Conservation (phyloP, 2,329 filamentous ascomycete species). For the Ascochyta rabiei region DNA sequence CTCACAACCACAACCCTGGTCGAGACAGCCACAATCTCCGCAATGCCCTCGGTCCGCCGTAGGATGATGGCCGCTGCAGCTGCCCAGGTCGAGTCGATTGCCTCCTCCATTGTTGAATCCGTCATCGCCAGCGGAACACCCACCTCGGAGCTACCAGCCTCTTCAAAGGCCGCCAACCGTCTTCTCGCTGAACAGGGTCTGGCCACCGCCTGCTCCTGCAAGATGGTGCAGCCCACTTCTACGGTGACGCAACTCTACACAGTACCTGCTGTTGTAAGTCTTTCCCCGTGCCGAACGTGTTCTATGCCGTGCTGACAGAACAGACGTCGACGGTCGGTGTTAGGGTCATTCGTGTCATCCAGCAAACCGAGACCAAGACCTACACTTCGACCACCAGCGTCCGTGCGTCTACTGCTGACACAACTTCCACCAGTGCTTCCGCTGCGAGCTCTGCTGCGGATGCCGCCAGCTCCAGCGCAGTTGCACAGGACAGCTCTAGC, state of each 20-base stretch:
- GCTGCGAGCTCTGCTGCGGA: neutral
- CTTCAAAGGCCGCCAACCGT: conserved; percentile 20
- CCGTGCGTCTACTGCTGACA: neutral
- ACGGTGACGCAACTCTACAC: conserved; percentile 35
- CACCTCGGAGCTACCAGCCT: conserved; percentile 8
- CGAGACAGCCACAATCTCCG: conserved; percentile 28
- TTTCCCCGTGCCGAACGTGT: neutral
- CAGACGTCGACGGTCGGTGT: conserved; percentile 26
- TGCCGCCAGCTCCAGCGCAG: neutral
- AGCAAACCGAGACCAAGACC: conserved; percentile 16
- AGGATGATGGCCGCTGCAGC: conserved; percentile 22
- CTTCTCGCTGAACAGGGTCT: conserved; percentile 29
- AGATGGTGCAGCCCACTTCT: conserved; percentile 36
- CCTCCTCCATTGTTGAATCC: conserved; percentile 28
- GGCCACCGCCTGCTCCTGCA: conserved; percentile 40
- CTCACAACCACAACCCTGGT: conserved; percentile 32
- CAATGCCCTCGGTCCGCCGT: conserved; percentile 16
- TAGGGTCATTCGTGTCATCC: conserved; percentile 16
- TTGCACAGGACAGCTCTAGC: neutral
- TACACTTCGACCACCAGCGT: conserved; percentile 18
- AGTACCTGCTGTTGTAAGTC: conserved; percentile 35
- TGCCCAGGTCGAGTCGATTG: conserved; percentile 27
- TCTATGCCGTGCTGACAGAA: neutral
- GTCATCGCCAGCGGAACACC: conserved; percentile 29
- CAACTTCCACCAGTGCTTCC: neutral